Conservation (phyloP, 176 grass and related monocot genomes). For the Urochloa ruziziensis region DNA sequence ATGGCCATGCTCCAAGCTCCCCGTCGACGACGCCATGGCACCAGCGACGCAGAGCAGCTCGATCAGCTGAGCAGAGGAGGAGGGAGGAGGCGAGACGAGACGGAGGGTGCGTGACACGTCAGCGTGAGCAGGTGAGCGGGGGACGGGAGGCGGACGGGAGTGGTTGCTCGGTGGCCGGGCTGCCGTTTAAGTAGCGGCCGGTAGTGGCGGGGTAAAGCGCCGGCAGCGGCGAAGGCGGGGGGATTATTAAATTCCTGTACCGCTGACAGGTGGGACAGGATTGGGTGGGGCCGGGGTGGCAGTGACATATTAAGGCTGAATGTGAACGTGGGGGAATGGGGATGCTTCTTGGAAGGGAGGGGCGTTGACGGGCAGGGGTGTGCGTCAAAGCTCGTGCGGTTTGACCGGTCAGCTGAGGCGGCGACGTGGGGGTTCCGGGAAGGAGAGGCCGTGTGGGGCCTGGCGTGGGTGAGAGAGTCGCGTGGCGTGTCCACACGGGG, state of each 20-base stretch:
- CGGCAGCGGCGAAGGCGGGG: background rate
- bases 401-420: conserved; percentile 52
- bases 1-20: conserved; percentile 62
- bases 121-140: background rate
- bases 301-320: background rate
- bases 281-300: accelerated
- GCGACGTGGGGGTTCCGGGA: conserved; percentile 32
- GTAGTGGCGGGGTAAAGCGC: background rate
- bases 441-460: conserved; percentile 27
- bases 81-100: background rate
- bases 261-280: background rate
- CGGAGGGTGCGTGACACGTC: background rate
- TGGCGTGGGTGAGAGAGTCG: background rate
- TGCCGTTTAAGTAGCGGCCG: conserved; percentile 27
- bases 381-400: conserved; percentile 54
- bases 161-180: background rate
- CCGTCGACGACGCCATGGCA: conserved; percentile 55
- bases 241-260: accelerated
- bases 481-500: conserved; percentile 11
- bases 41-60: background rate
- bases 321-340: background rate
- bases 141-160: conserved; percentile 22
- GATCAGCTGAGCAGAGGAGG: background rate
- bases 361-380: background rate
- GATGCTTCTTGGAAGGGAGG: conserved; percentile 33